Base-by-base conservation (phyloP, 2,329 filamentous ascomycete species). In the Penicillium sp. region DNA sequence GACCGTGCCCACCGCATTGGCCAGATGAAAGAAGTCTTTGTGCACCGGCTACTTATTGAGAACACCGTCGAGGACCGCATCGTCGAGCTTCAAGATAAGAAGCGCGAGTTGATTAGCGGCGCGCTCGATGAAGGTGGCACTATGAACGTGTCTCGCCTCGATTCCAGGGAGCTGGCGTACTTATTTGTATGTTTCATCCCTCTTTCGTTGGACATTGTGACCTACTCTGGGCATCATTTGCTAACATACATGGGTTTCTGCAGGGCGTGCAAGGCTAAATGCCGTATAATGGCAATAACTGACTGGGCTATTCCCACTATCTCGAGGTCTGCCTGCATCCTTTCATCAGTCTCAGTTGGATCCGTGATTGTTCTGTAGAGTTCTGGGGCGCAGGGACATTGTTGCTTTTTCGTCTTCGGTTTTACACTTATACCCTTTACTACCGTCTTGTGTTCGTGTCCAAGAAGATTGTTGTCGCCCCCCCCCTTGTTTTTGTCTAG, bases 1-100 rank as follows among this genome's bases (percentile, higher is more conserved):
- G 90, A 94, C 62, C 84, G 90, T 15, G 87, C 89, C 2, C 85
- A 95, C 64, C 84, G 90, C 7, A 90, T 95, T 52, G 89, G 89
- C 1, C 90, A 96, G 67, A 70, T 75, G 50, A 75, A 76, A 3
- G 71, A 81, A 6, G 90, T 95, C 4, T 76, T 81, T 39, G 84
- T 96, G 1, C 88, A 95, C 60, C 83, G 87, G 3, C 78, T 95
- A 16, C 69, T 95, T 3, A 80, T 91, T 6, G 64, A 81, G 53
- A 76, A 79, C 4, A 95, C 90, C 0, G 86, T 96, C 1, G 90
- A 96, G 63, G 89, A 95, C 58, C 80, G 89, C 6, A 95, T 96
- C 48, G 71, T 91, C 20, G 75, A 74, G 16, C 69, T 95, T 11
- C 89, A 95, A 60, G 79, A 90, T 36, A 75, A 79, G 62, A 96